phyloP scores from a whole-genome alignment of 1,284 basidiomycete species.

The Cutaneotrichosporon mucoides region DNA sequence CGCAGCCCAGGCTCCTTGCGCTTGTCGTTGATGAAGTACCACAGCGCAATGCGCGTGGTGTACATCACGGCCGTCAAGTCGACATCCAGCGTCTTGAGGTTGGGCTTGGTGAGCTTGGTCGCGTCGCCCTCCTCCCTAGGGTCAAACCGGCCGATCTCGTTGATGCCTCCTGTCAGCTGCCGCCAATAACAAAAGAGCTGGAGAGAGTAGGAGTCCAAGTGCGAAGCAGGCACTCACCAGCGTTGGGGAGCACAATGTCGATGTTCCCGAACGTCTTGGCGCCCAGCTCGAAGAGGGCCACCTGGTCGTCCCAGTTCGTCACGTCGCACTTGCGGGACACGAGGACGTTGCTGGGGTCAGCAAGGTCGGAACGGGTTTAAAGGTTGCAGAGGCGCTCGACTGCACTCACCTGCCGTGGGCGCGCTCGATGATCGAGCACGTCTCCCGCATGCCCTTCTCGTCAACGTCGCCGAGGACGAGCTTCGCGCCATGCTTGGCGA shows the following conservation, averaged over 20 bases:
- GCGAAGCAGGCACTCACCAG: not conserved
- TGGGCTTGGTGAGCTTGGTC: slow-evolving; percentile 11
- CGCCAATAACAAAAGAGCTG: too few species aligned
- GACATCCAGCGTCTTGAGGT: slow-evolving; percentile 19
- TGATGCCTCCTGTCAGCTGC: not conserved
- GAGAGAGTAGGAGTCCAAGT: too few species aligned
- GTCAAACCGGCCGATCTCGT: slow-evolving; percentile 17
- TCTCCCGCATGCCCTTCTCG: slow-evolving; percentile 10
- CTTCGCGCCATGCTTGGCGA: slow-evolving; percentile 14
- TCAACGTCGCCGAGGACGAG: slow-evolving; percentile 21
- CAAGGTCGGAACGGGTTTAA: too few species aligned
- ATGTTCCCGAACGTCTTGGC: slow-evolving; percentile 11
- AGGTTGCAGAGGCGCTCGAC: not conserved
- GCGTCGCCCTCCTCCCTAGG: slow-evolving; percentile 6
- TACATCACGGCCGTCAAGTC: slow-evolving; percentile 19
- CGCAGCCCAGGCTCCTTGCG: slow-evolving; percentile 10
- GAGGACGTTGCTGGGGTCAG: not conserved
- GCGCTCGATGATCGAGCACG: slow-evolving; percentile 4
- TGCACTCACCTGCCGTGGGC: slow-evolving; percentile 25
- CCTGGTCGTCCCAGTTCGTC: slow-evolving; percentile 20
- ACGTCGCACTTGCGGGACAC: slow-evolving; percentile 26
- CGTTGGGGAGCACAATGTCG: slow-evolving; percentile 23
- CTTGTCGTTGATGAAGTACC: slow-evolving; percentile 17
- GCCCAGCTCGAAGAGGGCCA: slow-evolving; percentile 15
- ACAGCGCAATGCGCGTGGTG: slow-evolving; percentile 18